Percentiles rank a stretch among this genome's conserved stretches.
Conservation (phyloP, 768 basidiomycete species). For the Galerina marginata region DNA sequence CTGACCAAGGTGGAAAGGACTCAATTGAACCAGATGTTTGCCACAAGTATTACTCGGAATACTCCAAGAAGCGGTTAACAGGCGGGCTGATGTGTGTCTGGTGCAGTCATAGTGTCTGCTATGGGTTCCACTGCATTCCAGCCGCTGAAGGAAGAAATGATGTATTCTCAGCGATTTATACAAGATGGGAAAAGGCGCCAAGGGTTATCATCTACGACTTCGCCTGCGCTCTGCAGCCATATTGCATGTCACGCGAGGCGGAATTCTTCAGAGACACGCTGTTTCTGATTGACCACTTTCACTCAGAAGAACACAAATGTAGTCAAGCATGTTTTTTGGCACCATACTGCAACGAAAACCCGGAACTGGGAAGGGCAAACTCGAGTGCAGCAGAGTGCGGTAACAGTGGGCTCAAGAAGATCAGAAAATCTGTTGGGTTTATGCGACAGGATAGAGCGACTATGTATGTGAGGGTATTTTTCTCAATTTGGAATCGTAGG, state of each 20-base stretch:
- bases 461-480: constrained; percentile 31
- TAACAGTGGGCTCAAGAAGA: constrained; percentile 32
- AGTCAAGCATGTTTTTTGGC: constrained; percentile 32
- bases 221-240: constrained; percentile 38
- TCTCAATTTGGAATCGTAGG: constrained; percentile 27
- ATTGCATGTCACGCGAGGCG: constrained; percentile 32
- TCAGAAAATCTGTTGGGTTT: constrained; percentile 36
- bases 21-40: constrained; percentile 21
- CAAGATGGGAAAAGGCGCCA: constrained; percentile 35
- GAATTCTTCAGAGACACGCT: constrained; percentile 37
- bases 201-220: constrained; percentile 37
- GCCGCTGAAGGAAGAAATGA: constrained; percentile 39
- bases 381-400: constrained; percentile 43
- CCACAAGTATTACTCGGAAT: constrained; percentile 33
- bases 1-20: constrained; percentile 12
- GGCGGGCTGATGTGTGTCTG: constrained; percentile 37
- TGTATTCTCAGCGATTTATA: constrained; percentile 45
- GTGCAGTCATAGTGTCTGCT: constrained; percentile 39
- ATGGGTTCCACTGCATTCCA: constrained; percentile 39
- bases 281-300: constrained; percentile 41
- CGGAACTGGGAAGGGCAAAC: constrained; percentile 30
- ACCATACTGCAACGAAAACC: constrained; percentile 32
- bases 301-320: constrained; percentile 39
- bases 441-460: constrained; percentile 36
- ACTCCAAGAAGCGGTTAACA: constrained; percentile 29